A percentile compares a stretch with the other conserved stretches of the same genome.
These are phyloP conservation scores for Escallonia rubra DNA, from an alignment of 129 eudicot genomes.

Conservation along the genomic window DNA sequence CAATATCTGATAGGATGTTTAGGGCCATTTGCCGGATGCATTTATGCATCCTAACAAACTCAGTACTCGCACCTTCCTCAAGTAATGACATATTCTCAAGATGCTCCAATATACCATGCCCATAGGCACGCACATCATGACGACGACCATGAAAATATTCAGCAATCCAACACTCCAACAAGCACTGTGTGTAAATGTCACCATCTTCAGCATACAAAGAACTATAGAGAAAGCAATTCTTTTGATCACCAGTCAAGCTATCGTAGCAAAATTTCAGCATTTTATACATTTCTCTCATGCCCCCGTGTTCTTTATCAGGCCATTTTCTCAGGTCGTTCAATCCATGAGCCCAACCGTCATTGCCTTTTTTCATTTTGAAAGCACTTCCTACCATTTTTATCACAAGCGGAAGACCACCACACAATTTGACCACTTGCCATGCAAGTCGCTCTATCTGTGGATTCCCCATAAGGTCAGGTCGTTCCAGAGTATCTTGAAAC, in stretches of 20 bases:
- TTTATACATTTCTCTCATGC: slow-evolving; percentile 15
- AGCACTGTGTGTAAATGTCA: slow-evolving; percentile 17
- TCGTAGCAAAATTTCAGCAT: slow-evolving; percentile 17
- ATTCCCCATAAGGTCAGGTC: slow-evolving; percentile 7
- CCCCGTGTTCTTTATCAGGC: slow-evolving; percentile 12
- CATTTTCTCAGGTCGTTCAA: slow-evolving; percentile 3
- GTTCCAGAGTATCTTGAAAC: slow-evolving; percentile 19
- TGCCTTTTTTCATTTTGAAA: slow-evolving; percentile 16
- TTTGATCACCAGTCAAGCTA: slow-evolving; percentile 5
- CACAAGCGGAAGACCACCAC: slow-evolving; percentile 24
- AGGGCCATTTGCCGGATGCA: slow-evolving; percentile 25
- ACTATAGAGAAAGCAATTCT: slow-evolving; percentile 26
- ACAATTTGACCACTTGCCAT: slow-evolving; percentile 11
- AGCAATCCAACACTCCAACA: slow-evolving; percentile 23
- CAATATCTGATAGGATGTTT: slow-evolving; percentile 7
- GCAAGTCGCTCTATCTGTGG: slow-evolving; percentile 7
- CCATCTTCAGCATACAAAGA: slow-evolving; percentile 28
- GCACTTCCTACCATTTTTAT: slow-evolving; percentile 18
- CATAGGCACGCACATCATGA: slow-evolving; percentile 6
- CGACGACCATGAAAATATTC: slow-evolving; percentile 5
- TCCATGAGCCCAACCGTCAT: slow-evolving; percentile 21
- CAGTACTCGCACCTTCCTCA: slow-evolving; percentile 12
- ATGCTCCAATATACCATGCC: slow-evolving; percentile 5
- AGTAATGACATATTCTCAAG: slow-evolving; percentile 19
- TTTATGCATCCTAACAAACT: slow-evolving; percentile 30